Base-by-base conservation (phyloP, 163 green algal genomes). In the Prototheca wickerhamii region DNA sequence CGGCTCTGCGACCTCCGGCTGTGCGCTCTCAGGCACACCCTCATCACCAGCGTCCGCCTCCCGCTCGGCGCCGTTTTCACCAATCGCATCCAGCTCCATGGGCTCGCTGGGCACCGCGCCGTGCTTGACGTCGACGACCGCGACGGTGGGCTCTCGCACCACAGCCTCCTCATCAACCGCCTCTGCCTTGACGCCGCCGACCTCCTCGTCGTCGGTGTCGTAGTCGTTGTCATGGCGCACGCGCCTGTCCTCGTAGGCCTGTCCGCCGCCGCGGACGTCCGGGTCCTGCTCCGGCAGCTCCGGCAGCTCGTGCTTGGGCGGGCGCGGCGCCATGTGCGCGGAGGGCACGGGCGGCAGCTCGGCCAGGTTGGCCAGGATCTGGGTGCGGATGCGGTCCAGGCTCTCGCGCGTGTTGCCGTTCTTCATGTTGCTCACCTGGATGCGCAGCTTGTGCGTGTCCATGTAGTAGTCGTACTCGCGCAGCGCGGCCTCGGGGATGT, bases 381-480 rank as follows among this genome's bases (percentile, higher is more conserved):
- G 61, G 23, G 63, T 73, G 63, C 79, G 79, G 63, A 91, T 86
- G 18, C 75, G 55, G 65, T 91, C 84, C 66, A 95, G 78, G 59
- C 81, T 67, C 43, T 78, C 73, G 7, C 78, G 78, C 6, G 72
- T 85, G 78, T 92, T 92, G 73, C 68, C 69, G 77, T 94, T 94
- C 74, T 90, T 87, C 88, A 95, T 95, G 80, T 95, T 95, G 68
- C 60, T 82, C 46, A 84, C 78, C 63, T 60, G 62, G 52, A 96
- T 96, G 62, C 89, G 81, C 74, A 96, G 78, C 26, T 72, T 67
- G 71, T 88, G 78, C 4, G 86, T 95, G 81, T 96, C 89, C 76
- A 92, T 87, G 73, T 91, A 96, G 76, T 88, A 95, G 73, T 95
- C 86, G 75, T 86, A 92, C 7, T 88, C 63, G 12, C 66, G 58